Percentiles rank a stretch among this genome's conserved stretches.
phyloP scores from a whole-genome alignment of 805 yeast genomes.

The Sungouiella blattae region DNA sequence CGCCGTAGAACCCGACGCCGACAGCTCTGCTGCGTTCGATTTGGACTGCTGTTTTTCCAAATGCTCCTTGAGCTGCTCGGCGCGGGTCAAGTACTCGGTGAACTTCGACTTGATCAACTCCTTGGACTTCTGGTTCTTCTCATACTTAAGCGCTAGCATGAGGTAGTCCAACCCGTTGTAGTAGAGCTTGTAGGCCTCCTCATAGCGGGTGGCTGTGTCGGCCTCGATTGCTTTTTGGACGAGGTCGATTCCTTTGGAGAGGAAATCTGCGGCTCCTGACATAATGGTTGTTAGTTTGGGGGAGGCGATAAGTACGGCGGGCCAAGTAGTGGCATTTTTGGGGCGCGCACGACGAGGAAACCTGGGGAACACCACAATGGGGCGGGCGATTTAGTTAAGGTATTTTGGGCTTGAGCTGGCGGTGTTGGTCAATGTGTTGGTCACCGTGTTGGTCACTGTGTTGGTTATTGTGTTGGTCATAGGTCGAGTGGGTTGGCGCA shows the following conservation, averaged over 20 bases:
- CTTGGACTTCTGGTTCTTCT: conserved; percentile 84
- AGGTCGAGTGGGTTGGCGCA: too few relatives aligned
- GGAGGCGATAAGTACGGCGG: too few relatives aligned
- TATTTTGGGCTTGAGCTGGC: too few relatives aligned
- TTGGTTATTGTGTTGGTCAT: too few relatives aligned
- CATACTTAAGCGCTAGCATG: conserved; percentile 91
- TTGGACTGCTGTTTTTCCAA: conserved; percentile 61
- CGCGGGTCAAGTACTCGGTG: conserved; percentile 86
- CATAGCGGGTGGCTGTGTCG: conserved; percentile 84
- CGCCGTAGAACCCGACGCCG: conserved; percentile 57
- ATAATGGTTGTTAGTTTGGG: too few relatives aligned
- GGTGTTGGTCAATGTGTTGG: too few relatives aligned
- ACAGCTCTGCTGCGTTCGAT: conserved; percentile 44
- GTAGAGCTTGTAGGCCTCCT: conserved; percentile 90
- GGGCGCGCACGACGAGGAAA: too few relatives aligned
- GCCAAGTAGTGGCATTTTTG: too few relatives aligned
- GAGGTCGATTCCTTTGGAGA: conserved; percentile 90
- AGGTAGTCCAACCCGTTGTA: conserved; percentile 91
- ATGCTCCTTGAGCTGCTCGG: conserved; percentile 90
- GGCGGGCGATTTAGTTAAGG: too few relatives aligned
- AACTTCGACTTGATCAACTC: conserved; percentile 85
- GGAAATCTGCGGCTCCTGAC: conserved; percentile 57
- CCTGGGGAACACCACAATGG: too few relatives aligned
- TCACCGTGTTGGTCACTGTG: too few relatives aligned
- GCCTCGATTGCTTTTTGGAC: conserved; percentile 95